Conservation (phyloP, 2,329 filamentous ascomycete species). For the Diaporthe ampelina region DNA sequence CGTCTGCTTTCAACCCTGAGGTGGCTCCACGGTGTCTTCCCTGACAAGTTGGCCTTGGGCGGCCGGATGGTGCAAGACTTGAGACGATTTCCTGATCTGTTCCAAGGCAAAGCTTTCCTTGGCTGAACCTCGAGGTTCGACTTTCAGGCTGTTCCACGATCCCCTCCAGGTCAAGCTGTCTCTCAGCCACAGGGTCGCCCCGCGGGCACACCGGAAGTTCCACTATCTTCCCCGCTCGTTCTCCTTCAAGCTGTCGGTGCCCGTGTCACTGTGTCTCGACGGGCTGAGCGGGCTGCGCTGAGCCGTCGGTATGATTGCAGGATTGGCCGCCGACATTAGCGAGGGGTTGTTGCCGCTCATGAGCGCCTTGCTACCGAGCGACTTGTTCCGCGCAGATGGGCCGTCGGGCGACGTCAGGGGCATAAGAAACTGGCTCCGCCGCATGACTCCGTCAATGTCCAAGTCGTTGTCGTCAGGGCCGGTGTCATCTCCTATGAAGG, state of each 20-base stretch:
- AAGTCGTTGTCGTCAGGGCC: slow-evolving; percentile 57
- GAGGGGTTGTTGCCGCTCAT: slow-evolving; percentile 24
- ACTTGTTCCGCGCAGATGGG: slow-evolving; percentile 8
- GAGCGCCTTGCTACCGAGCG: slow-evolving; percentile 28
- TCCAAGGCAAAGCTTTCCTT: not conserved
- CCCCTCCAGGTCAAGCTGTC: not conserved
- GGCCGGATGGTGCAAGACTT: not conserved
- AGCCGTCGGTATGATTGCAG: not conserved
- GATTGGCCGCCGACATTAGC: slow-evolving; percentile 23
- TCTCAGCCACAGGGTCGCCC: not conserved
- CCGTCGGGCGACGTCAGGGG: slow-evolving; percentile 9
- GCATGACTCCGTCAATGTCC: slow-evolving; percentile 33
- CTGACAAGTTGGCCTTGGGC: not conserved
- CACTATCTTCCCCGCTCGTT: slow-evolving; percentile 27
- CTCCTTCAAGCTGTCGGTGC: not conserved
- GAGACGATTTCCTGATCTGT: not conserved
- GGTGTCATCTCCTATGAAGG: slow-evolving; percentile 77
- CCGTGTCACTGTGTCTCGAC: not conserved
- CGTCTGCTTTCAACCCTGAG: not conserved
- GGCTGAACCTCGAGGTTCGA: not conserved
- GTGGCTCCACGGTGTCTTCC: not conserved
- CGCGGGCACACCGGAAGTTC: not conserved
- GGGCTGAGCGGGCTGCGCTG: slow-evolving; percentile 26
- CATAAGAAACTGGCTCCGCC: slow-evolving; percentile 32
- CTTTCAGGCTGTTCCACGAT: not conserved